Evolutionary conservation across 495 filamentous ascomycete genomes (phyloP), one percentile per base, ranked within the genome.

Genomic region (Echria macrotheca): DNA sequence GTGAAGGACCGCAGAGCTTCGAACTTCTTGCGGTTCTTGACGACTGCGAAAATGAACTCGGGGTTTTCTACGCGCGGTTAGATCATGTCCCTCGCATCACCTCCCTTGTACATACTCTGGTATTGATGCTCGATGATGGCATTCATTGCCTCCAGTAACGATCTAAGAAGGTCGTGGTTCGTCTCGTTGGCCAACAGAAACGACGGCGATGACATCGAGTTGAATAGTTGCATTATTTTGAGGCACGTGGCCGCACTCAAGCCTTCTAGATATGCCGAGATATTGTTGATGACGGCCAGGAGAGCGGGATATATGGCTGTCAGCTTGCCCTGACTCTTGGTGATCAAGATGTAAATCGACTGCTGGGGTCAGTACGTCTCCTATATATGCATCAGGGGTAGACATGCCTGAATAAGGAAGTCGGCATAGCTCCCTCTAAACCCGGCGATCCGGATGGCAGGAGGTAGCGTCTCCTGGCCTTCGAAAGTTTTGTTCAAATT

Each of bases 131-230:
- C 93, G 28, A 97, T 73, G 23, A 96, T 85, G 2, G 90, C 79
- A 60, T 95, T 97, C 61, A 99, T 84, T 2, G 89, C 87, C 61
- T 95, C 89, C 10, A 99, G 74, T 25, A 99, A 67, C 0, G 91
- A 90, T 15, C 80, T 77, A 21, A 99, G 72, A 22, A 96, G 78
- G 25, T 70, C 67, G 50, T 99, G 87, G 50, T 99, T 99, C 11
- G 78, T 87, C 50, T 99, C 94, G 58, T 97, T 99, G 4, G 89
- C 87, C 17, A 99, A 70, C n/a, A 99, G 70, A 65, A 97, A 99
- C 21, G 82, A 86, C 1, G 94, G 94, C 1, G 93, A 86, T 5
- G 93, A 95, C 89, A 97, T 95, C 1, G 86, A 93, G 14, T 84
- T 82, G 67, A 91, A 97, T 6, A 97, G 73, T 53, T 97, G 89